Base-by-base conservation (phyloP, 257 asterid genomes). In the Thymus quinquecostatus region DNA sequence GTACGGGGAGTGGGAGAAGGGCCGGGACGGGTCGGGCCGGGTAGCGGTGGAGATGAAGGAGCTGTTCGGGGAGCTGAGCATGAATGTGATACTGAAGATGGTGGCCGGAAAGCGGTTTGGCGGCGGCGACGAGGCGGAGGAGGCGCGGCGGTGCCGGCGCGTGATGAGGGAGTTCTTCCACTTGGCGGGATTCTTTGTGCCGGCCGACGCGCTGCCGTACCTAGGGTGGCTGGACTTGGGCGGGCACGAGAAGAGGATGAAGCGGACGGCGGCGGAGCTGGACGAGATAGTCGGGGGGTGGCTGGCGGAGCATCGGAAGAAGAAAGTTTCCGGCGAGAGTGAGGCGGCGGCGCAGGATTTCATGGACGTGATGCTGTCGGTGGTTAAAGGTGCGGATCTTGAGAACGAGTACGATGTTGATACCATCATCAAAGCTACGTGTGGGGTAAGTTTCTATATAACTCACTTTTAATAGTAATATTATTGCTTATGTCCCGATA, bases 81-180 rank as follows among this genome's bases (percentile, higher is more conserved):
- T 71, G 75, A 71, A 71, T 8, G 41, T 71, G n/a, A 30, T 60
- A 12, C 7, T 47, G 6, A 36, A 27, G 61, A 36, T 36, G 68
- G 68, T 70, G 60, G 75, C 50, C 9, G 75, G 75, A n/a, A 70
- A 49, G 68, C 21, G 75, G 33, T n/a, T 70, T 21, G 21, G 21
- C 21, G 21, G 21, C 6, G 1, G 21, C 61, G 61, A 13, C 53
- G 68, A 41, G 0, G 60, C 40, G n/a, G 75, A 14, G 68, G 66
- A 59, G 51, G n/a, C 68, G 60, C 2, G 10, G 68, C 49, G 30
- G 60, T 58, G 60, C 29, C 60, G 51, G 38, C 1, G 6, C n/a
- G 75, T 59, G 68, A 59, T 70, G 68, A 59, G 75, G 75, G 75
- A 70, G 6, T 70, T 70, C 60, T 70, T 70, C 68, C 49, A 47